A percentile compares a stretch with the other conserved stretches of the same genome.
Evolutionary conservation across 1,139 yeast genomes (phyloP).

Genomic region (Pneumocystis wakefieldiae): DNA sequence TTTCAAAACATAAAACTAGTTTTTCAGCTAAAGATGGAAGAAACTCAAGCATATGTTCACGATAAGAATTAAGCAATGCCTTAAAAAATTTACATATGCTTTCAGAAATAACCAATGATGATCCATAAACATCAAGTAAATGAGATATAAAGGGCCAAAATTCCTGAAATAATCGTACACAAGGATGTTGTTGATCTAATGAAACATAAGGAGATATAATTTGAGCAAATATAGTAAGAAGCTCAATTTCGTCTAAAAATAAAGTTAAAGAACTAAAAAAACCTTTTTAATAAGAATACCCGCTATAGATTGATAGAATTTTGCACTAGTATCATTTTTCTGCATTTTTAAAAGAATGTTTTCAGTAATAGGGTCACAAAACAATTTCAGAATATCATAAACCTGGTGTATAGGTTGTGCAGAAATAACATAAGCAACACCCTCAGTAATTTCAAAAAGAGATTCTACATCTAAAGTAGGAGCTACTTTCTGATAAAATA

Average conservation of each 20-base stretch:
- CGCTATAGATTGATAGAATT: neutral
- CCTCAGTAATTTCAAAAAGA: conserved; percentile 70
- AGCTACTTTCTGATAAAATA: conserved; percentile 54
- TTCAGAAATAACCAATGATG: conserved; percentile 48
- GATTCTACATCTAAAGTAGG: conserved; percentile 49
- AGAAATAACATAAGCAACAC: conserved; percentile 68
- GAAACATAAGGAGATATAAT: conserved; percentile 32
- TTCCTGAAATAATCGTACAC: conserved; percentile 42
- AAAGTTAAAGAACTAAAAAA: conserved; percentile 8
- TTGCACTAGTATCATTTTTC: conserved; percentile 12
- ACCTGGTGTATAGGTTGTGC: conserved; percentile 37
- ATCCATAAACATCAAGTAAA: conserved; percentile 41
- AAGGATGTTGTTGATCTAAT: conserved; percentile 26
- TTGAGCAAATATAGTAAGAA: conserved; percentile 54
- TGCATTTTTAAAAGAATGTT: conserved; percentile 25
- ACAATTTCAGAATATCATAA: conserved; percentile 36
- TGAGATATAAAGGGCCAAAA: conserved; percentile 45
- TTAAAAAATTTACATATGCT: conserved; percentile 55
- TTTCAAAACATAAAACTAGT: conserved; percentile 51
- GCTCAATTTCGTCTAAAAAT: conserved; percentile 65
- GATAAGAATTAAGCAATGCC: conserved; percentile 51
- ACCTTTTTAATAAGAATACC: neutral
- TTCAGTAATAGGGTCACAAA: conserved; percentile 52
- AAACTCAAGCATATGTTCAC: conserved; percentile 46
- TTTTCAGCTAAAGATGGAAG: conserved; percentile 50